phyloP scores from a whole-genome alignment of 371 early-diverging fungal genomes.

The Mucor irregularis region DNA sequence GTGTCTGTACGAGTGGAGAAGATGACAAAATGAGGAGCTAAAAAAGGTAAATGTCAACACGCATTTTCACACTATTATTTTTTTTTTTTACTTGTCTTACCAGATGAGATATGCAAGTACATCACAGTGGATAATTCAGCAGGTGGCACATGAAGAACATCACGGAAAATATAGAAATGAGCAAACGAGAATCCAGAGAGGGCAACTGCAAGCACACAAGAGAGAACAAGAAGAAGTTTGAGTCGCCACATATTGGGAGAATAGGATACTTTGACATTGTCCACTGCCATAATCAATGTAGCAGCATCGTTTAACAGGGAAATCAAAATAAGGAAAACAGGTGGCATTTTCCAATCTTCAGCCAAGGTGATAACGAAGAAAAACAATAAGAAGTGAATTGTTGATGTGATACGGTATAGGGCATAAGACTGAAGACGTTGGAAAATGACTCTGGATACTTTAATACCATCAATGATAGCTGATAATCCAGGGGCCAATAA shows the following conservation, averaged over 20 bases:
- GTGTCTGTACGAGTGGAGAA: slow-evolving; percentile 89
- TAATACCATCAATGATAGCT: slow-evolving; percentile 87
- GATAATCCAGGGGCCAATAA: slow-evolving; percentile 85
- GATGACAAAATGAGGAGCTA: slow-evolving; percentile 93
- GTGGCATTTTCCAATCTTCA: slow-evolving; percentile 82
- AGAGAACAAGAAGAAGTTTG: slow-evolving; percentile 80
- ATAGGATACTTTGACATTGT: slow-evolving; percentile 81
- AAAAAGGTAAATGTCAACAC: slow-evolving; percentile 25
- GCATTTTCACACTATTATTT: background rate
- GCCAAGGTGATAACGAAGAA: slow-evolving; percentile 87
- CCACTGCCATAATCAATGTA: slow-evolving; percentile 89
- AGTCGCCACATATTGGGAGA: slow-evolving; percentile 90
- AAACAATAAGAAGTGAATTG: slow-evolving; percentile 89
- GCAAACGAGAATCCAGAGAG: slow-evolving; percentile 78
- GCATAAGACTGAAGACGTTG: slow-evolving; percentile 91
- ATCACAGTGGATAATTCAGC: slow-evolving; percentile 74
- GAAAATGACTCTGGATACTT: slow-evolving; percentile 85
- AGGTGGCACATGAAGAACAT: slow-evolving; percentile 50
- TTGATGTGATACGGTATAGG: slow-evolving; percentile 89
- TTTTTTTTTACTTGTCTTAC: slow-evolving; percentile 28
- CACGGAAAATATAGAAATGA: slow-evolving; percentile 77
- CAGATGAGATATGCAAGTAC: slow-evolving; percentile 90
- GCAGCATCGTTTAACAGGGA: slow-evolving; percentile 89
- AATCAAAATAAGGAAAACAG: slow-evolving; percentile 83
- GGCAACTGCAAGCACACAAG: slow-evolving; percentile 71